phyloP scores from a whole-genome alignment of 1,139 yeast genomes.

The Pneumocystis jirovecii region DNA sequence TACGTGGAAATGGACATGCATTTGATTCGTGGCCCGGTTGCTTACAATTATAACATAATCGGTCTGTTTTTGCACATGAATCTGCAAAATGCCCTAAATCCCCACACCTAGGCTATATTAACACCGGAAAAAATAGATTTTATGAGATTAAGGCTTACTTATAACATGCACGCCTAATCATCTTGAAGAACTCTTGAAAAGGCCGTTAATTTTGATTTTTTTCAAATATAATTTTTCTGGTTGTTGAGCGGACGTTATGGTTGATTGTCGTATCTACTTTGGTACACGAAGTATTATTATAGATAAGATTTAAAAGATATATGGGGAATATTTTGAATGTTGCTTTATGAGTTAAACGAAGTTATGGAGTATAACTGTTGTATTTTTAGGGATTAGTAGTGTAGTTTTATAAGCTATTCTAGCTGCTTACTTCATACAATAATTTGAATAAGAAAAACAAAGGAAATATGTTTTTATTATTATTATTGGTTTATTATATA shows the following conservation, averaged over 20 bases:
- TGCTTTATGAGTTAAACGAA: background rate
- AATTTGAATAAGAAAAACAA: no score
- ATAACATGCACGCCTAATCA: background rate
- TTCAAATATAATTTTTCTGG: background rate
- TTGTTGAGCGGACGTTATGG: background rate
- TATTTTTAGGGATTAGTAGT: no score
- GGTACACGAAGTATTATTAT: background rate
- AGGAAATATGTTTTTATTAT: no score
- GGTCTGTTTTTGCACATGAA: conserved; percentile 64
- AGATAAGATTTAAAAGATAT: background rate
- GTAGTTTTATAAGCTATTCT: no score
- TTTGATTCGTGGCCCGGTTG: conserved; percentile 59
- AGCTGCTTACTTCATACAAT: no score
- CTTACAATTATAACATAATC: conserved; percentile 87
- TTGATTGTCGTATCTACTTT: background rate
- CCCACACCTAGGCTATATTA: background rate
- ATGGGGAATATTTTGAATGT: no score
- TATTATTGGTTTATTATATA: no score
- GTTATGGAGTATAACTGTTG: background rate
- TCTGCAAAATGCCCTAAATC: conserved; percentile 72
- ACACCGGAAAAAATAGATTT: background rate
- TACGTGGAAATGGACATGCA: conserved; percentile 75
- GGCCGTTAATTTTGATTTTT: background rate
- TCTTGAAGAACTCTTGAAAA: background rate
- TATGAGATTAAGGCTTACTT: background rate